A percentile compares a stretch with the other conserved stretches of the same genome.
These are phyloP conservation scores for Diversispora eburnea DNA, from an alignment of 192 early-diverging fungal species.

Conservation along the genomic window DNA sequence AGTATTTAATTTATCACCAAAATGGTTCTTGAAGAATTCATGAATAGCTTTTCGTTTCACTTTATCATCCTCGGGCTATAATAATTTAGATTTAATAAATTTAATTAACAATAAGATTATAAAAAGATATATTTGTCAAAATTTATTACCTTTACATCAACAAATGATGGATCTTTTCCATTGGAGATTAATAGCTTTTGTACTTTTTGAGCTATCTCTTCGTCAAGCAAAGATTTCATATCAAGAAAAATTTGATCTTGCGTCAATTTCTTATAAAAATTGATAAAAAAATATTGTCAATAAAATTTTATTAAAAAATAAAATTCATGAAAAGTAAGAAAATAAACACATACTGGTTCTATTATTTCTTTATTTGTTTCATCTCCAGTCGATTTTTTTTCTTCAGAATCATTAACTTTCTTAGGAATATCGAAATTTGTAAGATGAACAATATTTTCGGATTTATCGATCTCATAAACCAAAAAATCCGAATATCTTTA, in stretches of 20 bases:
- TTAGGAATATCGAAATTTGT: constrained; percentile 6
- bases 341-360: not conserved
- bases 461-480: constrained; percentile 84
- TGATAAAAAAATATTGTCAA: not conserved
- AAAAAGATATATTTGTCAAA: not conserved
- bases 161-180: not conserved
- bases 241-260: constrained; percentile 7
- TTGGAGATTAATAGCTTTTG: not conserved
- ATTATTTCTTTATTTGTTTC: not conserved
- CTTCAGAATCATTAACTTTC: not conserved
- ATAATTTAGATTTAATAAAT: not conserved
- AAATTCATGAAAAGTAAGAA: not conserved
- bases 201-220: not conserved
- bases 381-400: not conserved
- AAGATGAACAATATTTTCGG: constrained; percentile 70
- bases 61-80: constrained; percentile 50
- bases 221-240: constrained; percentile 4
- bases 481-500: constrained; percentile 84
- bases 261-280: not conserved
- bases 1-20: constrained; percentile 46
- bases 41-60: constrained; percentile 52
- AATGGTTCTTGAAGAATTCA: constrained; percentile 47
- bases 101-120: not conserved
- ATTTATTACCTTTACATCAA: not conserved
- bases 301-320: not conserved